Percentiles rank a stretch among this genome's conserved stretches.
Conservation (phyloP, 257 asterid species). For the Solanum medicagineum region DNA sequence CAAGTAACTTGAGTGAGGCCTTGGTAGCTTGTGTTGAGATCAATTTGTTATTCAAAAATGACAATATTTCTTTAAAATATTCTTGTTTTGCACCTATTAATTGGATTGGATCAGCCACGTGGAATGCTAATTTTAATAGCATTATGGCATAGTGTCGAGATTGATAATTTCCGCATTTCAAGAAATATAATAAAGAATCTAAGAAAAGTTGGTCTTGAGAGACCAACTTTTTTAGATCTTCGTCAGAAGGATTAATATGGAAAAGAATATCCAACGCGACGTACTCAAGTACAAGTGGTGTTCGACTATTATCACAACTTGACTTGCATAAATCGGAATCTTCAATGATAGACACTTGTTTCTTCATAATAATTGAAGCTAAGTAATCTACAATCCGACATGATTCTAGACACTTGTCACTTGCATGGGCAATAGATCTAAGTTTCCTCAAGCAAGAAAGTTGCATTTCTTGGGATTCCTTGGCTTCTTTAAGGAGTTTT, state of each 20-base stretch:
- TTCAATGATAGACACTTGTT: background rate
- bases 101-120: conserved; percentile 34
- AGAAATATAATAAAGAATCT: conserved; percentile 15
- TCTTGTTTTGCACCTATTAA: conserved; percentile 15
- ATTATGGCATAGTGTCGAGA: conserved; percentile 16
- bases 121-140: conserved; percentile 21
- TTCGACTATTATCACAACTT: background rate
- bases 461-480: conserved; percentile 3
- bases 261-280: conserved; percentile 25
- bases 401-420: conserved; percentile 16
- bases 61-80: conserved; percentile 13
- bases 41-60: conserved; percentile 10
- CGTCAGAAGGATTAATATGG: conserved; percentile 28
- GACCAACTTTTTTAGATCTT: conserved; percentile 11
- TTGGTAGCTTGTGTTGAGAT: conserved; percentile 28
- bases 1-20: conserved; percentile 40
- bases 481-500: conserved; percentile 34
- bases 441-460: conserved; percentile 26
- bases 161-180: conserved; percentile 19
- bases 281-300: background rate
- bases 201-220: conserved; percentile 1
- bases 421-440: conserved; percentile 24
- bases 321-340: background rate
- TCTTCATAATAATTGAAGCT: conserved; percentile 12
- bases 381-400: conserved; percentile 30